Conservation (phyloP, 371 early-diverging fungal genomes). For the Mortierella sp. region DNA sequence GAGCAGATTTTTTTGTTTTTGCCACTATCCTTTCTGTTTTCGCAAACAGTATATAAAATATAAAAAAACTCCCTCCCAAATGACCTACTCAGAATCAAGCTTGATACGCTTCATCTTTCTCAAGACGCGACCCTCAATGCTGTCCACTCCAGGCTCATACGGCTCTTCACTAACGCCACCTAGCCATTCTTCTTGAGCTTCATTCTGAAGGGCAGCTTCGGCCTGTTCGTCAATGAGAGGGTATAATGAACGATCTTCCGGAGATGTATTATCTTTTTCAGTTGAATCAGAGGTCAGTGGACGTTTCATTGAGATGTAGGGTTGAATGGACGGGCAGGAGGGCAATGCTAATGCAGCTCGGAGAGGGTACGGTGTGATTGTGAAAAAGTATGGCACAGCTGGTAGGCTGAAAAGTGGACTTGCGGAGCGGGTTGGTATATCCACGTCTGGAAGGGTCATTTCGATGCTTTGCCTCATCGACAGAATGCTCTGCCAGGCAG, state of each 20-base stretch:
- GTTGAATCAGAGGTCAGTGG: neutral
- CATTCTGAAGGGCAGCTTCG: neutral
- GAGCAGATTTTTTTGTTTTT: neutral
- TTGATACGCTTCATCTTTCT: conserved; percentile 43
- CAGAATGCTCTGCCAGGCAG: neutral
- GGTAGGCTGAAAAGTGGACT: conserved; percentile 32
- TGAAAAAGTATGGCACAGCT: conserved; percentile 43
- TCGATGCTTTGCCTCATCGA: neutral
- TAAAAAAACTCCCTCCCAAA: no score
- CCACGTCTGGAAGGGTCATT: conserved; percentile 11
- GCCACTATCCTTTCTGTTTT: no score
- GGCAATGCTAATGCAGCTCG: conserved; percentile 14
- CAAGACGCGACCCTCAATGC: conserved; percentile 50
- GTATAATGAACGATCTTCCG: no score
- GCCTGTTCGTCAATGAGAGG: no score
- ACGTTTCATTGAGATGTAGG: neutral
- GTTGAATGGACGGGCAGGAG: conserved; percentile 11
- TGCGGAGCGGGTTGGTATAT: neutral
- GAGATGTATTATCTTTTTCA: neutral
- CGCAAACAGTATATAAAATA: no score
- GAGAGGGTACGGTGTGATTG: conserved; percentile 46
- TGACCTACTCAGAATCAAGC: conserved; percentile 45
- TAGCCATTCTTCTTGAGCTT: neutral
- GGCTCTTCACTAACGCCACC: conserved; percentile 6
- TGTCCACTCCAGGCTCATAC: conserved; percentile 13